Evolutionary conservation across 1,284 basidiomycete genomes (phyloP).

Genomic region (Mycena sp.): DNA sequence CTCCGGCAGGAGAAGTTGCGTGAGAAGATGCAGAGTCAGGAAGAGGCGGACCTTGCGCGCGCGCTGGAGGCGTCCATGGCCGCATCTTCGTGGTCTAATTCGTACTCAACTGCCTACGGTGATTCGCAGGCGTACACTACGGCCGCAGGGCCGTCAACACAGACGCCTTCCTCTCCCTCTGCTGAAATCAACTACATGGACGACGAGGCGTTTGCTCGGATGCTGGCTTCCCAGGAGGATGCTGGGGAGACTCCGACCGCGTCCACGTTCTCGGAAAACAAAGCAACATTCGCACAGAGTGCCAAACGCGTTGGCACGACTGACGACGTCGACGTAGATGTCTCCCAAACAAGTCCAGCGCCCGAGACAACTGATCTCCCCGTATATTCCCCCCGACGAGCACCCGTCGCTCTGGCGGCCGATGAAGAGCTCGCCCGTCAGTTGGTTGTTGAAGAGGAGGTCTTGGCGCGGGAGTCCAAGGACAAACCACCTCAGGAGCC

Average conservation of each 20-base stretch:
- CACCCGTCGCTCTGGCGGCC: no score
- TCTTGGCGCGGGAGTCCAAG: constrained; percentile 17
- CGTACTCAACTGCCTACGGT: constrained; percentile 5
- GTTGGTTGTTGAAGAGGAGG: constrained; percentile 38
- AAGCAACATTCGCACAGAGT: no score
- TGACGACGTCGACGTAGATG: constrained; percentile 1
- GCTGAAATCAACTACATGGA: constrained; percentile 40
- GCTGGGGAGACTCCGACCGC: constrained; percentile 25
- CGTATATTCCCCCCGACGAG: constrained; percentile 7
- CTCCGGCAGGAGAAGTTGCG: constrained; percentile 45
- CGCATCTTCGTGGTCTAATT: constrained; percentile 29
- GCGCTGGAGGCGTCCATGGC: constrained; percentile 70
- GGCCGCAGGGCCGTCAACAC: constrained; percentile 2
- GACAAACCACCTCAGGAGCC: constrained; percentile 16
- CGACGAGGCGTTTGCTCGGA: constrained; percentile 44
- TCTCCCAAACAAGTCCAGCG: not conserved
- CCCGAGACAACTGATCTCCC: constrained; percentile 3
- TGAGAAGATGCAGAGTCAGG: constrained; percentile 51
- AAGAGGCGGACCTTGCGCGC: constrained; percentile 72
- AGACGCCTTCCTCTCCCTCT: not conserved
- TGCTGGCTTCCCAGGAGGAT: constrained; percentile 38
- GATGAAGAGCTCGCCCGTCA: constrained; percentile 36
- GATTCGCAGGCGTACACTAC: constrained; percentile 1
- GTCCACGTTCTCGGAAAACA: constrained; percentile 5
- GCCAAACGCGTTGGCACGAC: not conserved